These are phyloP conservation scores for Oemleria cerasiformis DNA, from an alignment of 306 rosid genomes.

Conservation along the genomic window DNA sequence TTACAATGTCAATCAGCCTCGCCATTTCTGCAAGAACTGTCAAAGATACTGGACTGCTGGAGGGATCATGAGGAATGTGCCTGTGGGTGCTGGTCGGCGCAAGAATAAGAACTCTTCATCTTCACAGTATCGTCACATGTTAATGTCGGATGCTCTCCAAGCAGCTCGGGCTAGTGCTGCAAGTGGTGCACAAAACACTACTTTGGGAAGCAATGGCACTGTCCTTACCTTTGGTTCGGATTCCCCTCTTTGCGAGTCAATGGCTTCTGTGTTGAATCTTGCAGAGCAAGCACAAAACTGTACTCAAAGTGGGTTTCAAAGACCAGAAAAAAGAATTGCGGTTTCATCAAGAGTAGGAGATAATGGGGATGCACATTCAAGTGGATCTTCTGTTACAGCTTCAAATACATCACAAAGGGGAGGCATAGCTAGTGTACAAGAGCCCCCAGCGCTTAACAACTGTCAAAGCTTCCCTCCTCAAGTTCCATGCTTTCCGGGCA, in stretches of 20 bases:
- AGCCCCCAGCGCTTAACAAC: constrained; percentile 29
- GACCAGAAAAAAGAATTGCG: constrained; percentile 28
- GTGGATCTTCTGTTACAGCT: constrained; percentile 53
- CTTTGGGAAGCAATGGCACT: constrained; percentile 42
- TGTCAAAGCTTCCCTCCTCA: constrained; percentile 49
- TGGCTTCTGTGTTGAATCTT: constrained; percentile 59
- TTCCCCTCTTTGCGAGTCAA: constrained; percentile 55
- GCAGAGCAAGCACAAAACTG: constrained; percentile 36
- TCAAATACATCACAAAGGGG: constrained; percentile 48
- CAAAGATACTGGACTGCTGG: constrained; percentile 96
- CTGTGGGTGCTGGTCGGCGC: constrained; percentile 87
- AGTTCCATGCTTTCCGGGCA: constrained; percentile 42
- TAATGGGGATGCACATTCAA: constrained; percentile 43
- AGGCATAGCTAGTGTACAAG: constrained; percentile 33
- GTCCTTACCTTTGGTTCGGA: constrained; percentile 63
- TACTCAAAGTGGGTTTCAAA: constrained; percentile 37
- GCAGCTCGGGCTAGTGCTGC: constrained; percentile 31
- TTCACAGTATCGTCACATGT: constrained; percentile 44
- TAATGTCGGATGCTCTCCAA: constrained; percentile 46
- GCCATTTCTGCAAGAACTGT: constrained; percentile 89
- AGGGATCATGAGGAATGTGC: constrained; percentile 79
- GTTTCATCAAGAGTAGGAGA: constrained; percentile 36
- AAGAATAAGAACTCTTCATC: constrained; percentile 59
- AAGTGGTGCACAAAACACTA: constrained; percentile 38
- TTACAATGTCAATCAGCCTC: constrained; percentile 84